A percentile compares a stretch with the other conserved stretches of the same genome.
These are phyloP conservation scores for Talaromyces sp. DNA, from an alignment of 2,329 filamentous ascomycete species.

Conservation along the genomic window DNA sequence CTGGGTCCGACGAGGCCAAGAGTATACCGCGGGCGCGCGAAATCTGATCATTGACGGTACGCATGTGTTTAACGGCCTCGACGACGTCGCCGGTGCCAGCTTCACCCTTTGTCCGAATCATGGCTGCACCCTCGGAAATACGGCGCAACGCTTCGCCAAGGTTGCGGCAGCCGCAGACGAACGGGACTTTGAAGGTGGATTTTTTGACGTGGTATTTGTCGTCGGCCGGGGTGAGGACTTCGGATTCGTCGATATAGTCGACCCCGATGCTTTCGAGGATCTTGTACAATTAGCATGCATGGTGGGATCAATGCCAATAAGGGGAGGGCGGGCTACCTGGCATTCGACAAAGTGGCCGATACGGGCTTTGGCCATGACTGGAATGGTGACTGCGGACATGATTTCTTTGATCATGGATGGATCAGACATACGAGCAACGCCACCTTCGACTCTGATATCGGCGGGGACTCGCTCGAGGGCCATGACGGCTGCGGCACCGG, in stretches of 20 bases:
- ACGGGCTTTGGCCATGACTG: conserved; percentile 97
- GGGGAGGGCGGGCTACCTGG: conserved; percentile 51
- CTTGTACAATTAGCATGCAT: conserved; percentile 39
- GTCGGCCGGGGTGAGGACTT: conserved; percentile 95
- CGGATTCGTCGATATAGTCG: conserved; percentile 97
- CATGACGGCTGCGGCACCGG: conserved; percentile 95
- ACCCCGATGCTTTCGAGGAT: conserved; percentile 93
- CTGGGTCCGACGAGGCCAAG: conserved; percentile 43
- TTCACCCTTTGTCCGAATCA: conserved; percentile 99
- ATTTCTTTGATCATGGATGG: conserved; percentile 93
- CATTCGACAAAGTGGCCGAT: conserved; percentile 98
- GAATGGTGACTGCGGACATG: conserved; percentile 90
- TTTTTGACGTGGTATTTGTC: conserved; percentile 90
- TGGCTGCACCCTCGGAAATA: conserved; percentile 89
- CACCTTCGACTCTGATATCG: conserved; percentile 87
- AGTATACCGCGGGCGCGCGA: conserved; percentile 62
- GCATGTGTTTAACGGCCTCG: conserved; percentile 94
- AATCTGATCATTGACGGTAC: conserved; percentile 81
- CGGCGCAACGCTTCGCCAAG: conserved; percentile 87
- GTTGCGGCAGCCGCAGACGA: conserved; percentile 95
- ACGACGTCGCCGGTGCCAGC: conserved; percentile 96
- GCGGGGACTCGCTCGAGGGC: conserved; percentile 95
- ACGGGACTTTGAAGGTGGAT: conserved; percentile 74
- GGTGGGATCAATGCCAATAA: neutral
- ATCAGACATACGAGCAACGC: conserved; percentile 96